A percentile compares a stretch with the other conserved stretches of the same genome.
phyloP scores from a whole-genome alignment of 352 stramenopile species.

The Phytophthora kernoviae region DNA sequence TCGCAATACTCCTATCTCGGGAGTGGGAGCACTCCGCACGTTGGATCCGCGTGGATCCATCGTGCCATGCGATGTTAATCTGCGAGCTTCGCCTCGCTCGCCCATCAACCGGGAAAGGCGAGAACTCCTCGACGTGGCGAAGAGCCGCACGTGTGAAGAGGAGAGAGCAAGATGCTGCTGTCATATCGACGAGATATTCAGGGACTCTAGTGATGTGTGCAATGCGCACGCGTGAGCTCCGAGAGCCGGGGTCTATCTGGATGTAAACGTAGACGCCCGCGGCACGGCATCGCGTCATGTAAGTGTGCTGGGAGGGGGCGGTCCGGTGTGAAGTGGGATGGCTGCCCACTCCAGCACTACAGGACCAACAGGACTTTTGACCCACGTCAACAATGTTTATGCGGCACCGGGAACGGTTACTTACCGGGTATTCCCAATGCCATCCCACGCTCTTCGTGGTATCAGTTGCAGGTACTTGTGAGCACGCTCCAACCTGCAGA shows the following conservation, averaged over 20 bases:
- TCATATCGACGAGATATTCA: not conserved
- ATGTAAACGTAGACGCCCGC: not conserved
- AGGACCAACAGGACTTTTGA: not conserved
- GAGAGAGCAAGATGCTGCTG: not conserved
- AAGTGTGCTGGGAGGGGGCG: not conserved
- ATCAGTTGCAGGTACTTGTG: not conserved
- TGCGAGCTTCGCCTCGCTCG: not conserved
- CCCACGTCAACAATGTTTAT: constrained; percentile 20
- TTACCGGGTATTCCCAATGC: not conserved
- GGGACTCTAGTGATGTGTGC: not conserved
- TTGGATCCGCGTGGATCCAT: not conserved
- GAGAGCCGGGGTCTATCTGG: constrained; percentile 15
- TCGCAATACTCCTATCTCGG: constrained; percentile 3
- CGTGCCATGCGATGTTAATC: not conserved
- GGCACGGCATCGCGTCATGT: constrained; percentile 16
- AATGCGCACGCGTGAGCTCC: constrained; percentile 20
- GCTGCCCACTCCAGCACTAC: constrained; percentile 4
- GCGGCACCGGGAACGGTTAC: constrained; percentile 3
- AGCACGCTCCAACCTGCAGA: too few relatives aligned
- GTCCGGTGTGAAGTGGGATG: constrained; percentile 17
- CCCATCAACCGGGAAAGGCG: constrained; percentile 20
- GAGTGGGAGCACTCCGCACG: not conserved
- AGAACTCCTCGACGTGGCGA: constrained; percentile 24
- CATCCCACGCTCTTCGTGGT: not conserved
- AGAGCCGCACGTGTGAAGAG: constrained; percentile 12